Conservation (phyloP, 2,329 filamentous ascomycete species). For the Hyphodiscus sp. region DNA sequence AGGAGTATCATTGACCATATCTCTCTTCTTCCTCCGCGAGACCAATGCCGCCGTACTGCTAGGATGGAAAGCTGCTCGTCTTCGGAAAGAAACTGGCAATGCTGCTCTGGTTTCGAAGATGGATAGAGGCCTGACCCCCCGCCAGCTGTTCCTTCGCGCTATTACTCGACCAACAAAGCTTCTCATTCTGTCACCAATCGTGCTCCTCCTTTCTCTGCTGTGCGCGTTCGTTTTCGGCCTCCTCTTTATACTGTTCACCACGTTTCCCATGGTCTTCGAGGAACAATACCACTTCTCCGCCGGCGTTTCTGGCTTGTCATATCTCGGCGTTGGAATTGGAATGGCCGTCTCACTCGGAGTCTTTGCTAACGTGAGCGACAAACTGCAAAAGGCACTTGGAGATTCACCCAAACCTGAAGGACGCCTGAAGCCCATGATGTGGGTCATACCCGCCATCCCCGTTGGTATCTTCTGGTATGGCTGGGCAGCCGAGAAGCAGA, state of each 20-base stretch:
- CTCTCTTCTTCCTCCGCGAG: neutral
- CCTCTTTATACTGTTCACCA: neutral
- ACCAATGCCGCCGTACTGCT: neutral
- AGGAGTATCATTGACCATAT: neutral
- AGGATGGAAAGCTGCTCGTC: neutral
- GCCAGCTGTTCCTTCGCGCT: neutral
- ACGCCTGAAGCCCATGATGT: too few species aligned
- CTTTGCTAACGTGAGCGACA: too few species aligned
- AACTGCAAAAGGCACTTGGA: too few species aligned
- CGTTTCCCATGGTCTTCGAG: neutral
- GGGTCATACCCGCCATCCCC: too few species aligned
- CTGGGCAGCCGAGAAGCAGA: too few species aligned
- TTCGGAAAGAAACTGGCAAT: neutral
- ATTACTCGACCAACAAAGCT: neutral
- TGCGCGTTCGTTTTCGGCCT: neutral
- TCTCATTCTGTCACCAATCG: neutral
- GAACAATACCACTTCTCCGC: neutral
- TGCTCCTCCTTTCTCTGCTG: neutral
- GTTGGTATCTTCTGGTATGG: too few species aligned
- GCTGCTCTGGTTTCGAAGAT: neutral
- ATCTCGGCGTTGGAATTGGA: neutral
- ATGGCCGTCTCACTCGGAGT: too few species aligned
- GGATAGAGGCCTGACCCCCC: neutral
- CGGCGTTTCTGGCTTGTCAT: neutral
- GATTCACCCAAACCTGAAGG: too few species aligned